Evolutionary conservation across 805 yeast genomes (phyloP).

Genomic region (Monosporozyma siamensis): DNA sequence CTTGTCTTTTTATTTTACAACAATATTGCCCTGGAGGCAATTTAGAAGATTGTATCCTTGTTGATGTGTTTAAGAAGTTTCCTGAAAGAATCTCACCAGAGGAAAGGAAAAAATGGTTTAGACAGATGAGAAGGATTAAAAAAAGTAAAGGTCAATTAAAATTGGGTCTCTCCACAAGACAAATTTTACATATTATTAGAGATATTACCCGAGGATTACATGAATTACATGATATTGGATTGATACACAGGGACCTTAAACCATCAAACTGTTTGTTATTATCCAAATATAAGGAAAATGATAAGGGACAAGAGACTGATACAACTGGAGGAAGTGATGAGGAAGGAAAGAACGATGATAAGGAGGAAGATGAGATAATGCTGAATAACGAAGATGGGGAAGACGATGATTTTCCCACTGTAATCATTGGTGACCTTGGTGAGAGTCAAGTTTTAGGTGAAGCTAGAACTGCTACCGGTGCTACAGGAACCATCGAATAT

Average conservation of each 20-base stretch:
- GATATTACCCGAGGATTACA: slow-evolving; percentile 64
- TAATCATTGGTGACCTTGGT: slow-evolving; percentile 81
- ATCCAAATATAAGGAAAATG: slow-evolving; percentile 17
- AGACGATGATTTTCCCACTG: slow-evolving; percentile 44
- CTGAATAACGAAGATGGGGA: not conserved
- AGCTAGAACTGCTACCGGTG: slow-evolving; percentile 59
- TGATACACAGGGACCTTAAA: slow-evolving; percentile 81
- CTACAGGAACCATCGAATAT: slow-evolving; percentile 81
- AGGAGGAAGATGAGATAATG: slow-evolving; percentile 9
- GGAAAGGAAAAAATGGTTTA: slow-evolving; percentile 32
- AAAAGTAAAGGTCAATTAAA: not conserved
- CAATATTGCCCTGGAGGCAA: slow-evolving; percentile 89
- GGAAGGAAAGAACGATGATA: slow-evolving; percentile 16
- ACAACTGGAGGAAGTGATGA: too few relatives aligned
- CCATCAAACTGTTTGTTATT: slow-evolving; percentile 75
- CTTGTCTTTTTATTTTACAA: slow-evolving; percentile 72
- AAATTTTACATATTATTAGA: slow-evolving; percentile 56
- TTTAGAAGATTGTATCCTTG: slow-evolving; percentile 53
- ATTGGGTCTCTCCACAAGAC: slow-evolving; percentile 41
- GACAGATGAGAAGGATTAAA: slow-evolving; percentile 13
- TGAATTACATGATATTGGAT: slow-evolving; percentile 62
- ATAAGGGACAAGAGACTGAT: too few relatives aligned
- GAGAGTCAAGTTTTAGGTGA: slow-evolving; percentile 74
- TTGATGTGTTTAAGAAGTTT: slow-evolving; percentile 24
- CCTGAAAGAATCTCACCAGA: slow-evolving; percentile 32